These are phyloP conservation scores for Roridomyces roridus DNA, from an alignment of 768 basidiomycete species.

Conservation along the genomic window DNA sequence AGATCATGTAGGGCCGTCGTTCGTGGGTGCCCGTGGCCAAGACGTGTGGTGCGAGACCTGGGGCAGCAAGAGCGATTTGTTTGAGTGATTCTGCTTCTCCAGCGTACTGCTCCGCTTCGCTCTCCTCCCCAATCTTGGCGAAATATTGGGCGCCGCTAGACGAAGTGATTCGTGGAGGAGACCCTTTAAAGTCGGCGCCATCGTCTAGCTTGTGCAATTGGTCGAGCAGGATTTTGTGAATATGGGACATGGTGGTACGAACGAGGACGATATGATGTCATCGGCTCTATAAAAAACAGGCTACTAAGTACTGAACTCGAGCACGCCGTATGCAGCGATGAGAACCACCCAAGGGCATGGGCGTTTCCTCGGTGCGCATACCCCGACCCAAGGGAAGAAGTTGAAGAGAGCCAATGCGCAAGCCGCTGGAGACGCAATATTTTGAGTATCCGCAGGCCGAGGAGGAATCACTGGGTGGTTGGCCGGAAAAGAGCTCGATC, in stretches of 20 bases:
- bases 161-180: conserved; percentile 55
- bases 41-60: conserved; percentile 66
- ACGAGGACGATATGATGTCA: no score
- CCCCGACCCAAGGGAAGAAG: no score
- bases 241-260: neutral
- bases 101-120: conserved; percentile 66
- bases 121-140: conserved; percentile 59
- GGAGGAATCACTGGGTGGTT: no score
- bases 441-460: no score
- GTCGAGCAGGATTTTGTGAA: conserved; percentile 45
- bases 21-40: conserved; percentile 52
- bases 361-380: no score
- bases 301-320: no score
- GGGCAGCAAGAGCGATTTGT: conserved; percentile 68
- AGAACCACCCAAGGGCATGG: no score
- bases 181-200: conserved; percentile 50
- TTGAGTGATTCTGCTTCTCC: conserved; percentile 76
- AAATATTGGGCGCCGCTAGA: conserved; percentile 66
- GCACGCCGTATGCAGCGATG: no score
- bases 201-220: conserved; percentile 58
- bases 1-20: conserved; percentile 69
- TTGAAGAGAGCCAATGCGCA: no score
- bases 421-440: no score
- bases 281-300: no score
- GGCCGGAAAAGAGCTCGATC: no score